Base-by-base conservation (phyloP, 148 eudicot species). In the Nyssa sinensis region DNA sequence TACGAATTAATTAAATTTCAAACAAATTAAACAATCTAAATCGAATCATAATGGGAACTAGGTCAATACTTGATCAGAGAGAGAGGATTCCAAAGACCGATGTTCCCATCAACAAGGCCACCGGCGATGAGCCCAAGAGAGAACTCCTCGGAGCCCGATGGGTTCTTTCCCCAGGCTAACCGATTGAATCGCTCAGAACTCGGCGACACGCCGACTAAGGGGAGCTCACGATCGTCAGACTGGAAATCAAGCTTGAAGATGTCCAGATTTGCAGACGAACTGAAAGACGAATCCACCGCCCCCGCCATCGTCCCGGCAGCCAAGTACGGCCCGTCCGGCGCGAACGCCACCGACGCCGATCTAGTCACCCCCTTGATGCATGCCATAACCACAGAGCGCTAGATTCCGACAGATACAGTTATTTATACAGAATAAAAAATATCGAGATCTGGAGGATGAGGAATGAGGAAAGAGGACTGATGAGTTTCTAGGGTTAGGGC, bases 291-390 rank as follows among this genome's bases (percentile, higher is more conserved):
- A 84, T 95, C 97, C 63, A 95, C 98, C 19, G 97, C 97, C 27
- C 97, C 97, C 13, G 96, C 97, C 98, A 90, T 90, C 58, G 98
- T 94, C 21, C 96, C 97, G 24, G 98, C 89, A 30, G 96, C 96
- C 73, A 94, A 68, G 78, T 83, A 94, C 27, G 90, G 89, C 19
- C 84, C 78, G 37, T 92, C 96, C 55, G 98, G 97, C 70, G 98
- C 71, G 41, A 94, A 84, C 72, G 96, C 96, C 83, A 81, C 93
- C 80, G 90, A 79, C 39, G 97, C 98, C 81, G 97, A 90, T 89
- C 98, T 76, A 73, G 74, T 85, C 47, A 82, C 90, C 58, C 84
- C 86, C 84, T 90, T 94, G 58, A 94, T 81, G 70, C 78, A 74
- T 72, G 87, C 81, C 93, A 93, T 88, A 24, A 27, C 24, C 69